phyloP scores from a whole-genome alignment of 2,329 filamentous ascomycete species.

The Pseudofabraea citricarpa region DNA sequence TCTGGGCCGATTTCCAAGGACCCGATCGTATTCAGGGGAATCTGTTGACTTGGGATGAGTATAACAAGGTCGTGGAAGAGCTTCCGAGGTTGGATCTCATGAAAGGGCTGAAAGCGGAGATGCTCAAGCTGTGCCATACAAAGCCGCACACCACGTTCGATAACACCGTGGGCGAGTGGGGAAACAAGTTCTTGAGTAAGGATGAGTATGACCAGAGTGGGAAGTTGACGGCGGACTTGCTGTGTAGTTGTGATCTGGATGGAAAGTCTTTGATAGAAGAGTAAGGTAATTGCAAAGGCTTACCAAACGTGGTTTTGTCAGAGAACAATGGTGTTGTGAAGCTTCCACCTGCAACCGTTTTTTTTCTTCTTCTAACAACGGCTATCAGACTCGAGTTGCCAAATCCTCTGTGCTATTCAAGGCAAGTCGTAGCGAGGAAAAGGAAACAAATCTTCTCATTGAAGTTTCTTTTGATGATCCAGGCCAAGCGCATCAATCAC shows the following conservation, averaged over 20 bases:
- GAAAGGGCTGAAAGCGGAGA: slow-evolving; percentile 25
- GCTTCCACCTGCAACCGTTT: too few relatives aligned
- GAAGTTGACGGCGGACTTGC: slow-evolving; percentile 23
- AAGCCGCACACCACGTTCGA: slow-evolving; percentile 32
- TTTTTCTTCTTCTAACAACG: too few relatives aligned
- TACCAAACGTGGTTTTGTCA: too few relatives aligned
- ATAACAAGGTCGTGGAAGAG: slow-evolving; percentile 24
- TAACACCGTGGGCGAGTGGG: slow-evolving; percentile 30
- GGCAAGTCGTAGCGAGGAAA: too few relatives aligned
- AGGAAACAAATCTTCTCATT: too few relatives aligned
- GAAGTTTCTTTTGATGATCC: too few relatives aligned
- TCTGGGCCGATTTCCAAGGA: slow-evolving; percentile 34
- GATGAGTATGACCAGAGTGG: slow-evolving; percentile 30
- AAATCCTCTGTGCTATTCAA: too few relatives aligned
- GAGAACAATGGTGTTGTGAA: too few relatives aligned
- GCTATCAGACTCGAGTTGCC: too few relatives aligned
- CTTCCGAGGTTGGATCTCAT: slow-evolving; percentile 30
- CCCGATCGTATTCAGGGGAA: slow-evolving; percentile 14
- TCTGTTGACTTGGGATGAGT: slow-evolving; percentile 26
- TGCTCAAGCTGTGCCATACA: slow-evolving; percentile 30
- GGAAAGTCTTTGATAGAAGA: neutral
- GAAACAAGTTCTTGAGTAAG: slow-evolving; percentile 28
- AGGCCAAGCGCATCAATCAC: too few relatives aligned
- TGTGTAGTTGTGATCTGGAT: slow-evolving; percentile 15
- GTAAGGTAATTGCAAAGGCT: too few relatives aligned